These are phyloP conservation scores for Salix exigua DNA, from an alignment of 345 rosid genomes.

Conservation along the genomic window DNA sequence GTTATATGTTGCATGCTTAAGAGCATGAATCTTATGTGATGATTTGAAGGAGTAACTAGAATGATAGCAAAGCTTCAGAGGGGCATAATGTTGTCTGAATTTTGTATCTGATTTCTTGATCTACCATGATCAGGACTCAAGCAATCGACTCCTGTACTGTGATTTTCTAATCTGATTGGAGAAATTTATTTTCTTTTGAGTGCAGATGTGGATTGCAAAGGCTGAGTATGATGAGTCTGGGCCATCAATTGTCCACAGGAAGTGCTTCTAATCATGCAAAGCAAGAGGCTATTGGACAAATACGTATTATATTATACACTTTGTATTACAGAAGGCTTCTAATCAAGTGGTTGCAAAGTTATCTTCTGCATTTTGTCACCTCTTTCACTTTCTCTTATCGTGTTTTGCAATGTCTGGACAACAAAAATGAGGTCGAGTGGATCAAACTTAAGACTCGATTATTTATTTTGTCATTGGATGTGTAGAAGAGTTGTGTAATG, in stretches of 20 bases:
- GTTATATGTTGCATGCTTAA: not conserved
- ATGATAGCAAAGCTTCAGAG: not conserved
- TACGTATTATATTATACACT: conserved; percentile 19
- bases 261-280: conserved; percentile 47
- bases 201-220: conserved; percentile 75
- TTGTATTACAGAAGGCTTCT: conserved; percentile 15
- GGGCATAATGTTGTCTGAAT: not conserved
- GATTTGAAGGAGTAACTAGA: not conserved
- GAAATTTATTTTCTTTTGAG: conserved; percentile 10
- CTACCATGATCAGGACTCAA: not conserved
- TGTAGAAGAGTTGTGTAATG: conserved; percentile 27
- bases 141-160: not conserved
- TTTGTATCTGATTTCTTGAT: not conserved
- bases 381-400: not conserved
- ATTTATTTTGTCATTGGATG: conserved; percentile 13
- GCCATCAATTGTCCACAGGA: conserved; percentile 67
- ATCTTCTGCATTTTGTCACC: not conserved
- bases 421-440: conserved; percentile 11
- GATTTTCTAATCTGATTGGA: conserved; percentile 2
- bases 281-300: conserved; percentile 15
- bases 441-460: conserved; percentile 1
- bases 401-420: conserved; percentile 16
- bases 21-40: not conserved
- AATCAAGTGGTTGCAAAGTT: conserved; percentile 23
- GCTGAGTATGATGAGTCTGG: conserved; percentile 67